Conservation (phyloP, 1,139 yeast species). For the Kluyveromyces sp. region DNA sequence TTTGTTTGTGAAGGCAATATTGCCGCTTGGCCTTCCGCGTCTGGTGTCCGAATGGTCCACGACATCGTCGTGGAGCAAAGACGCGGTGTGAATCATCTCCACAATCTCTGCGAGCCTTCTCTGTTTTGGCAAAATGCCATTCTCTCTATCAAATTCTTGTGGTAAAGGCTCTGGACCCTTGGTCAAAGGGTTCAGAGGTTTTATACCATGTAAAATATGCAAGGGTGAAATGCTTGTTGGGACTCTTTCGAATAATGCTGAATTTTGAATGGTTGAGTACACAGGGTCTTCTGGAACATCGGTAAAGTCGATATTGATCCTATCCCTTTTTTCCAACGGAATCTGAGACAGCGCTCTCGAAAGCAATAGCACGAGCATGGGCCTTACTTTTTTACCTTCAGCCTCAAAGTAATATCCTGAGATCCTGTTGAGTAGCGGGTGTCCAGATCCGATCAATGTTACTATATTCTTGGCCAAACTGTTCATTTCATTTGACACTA, state of each 20-base stretch:
- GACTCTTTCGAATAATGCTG: slow-evolving; percentile 26
- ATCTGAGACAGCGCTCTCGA: slow-evolving; percentile 76
- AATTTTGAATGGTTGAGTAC: slow-evolving; percentile 29
- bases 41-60: slow-evolving; percentile 89
- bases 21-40: slow-evolving; percentile 87
- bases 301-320: slow-evolving; percentile 51
- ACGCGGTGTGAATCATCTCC: slow-evolving; percentile 97
- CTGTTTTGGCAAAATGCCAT: slow-evolving; percentile 85
- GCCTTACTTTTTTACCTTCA: slow-evolving; percentile 93
- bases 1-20: slow-evolving; percentile 88
- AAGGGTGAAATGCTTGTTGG: slow-evolving; percentile 63
- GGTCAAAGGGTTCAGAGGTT: slow-evolving; percentile 82
- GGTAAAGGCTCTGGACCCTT: slow-evolving; percentile 74
- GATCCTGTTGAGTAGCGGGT: slow-evolving; percentile 84
- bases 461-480: slow-evolving; percentile 83
- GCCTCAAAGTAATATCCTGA: slow-evolving; percentile 91
- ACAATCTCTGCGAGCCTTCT: slow-evolving; percentile 93
- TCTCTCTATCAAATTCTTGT: slow-evolving; percentile 44
- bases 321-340: slow-evolving; percentile 60
- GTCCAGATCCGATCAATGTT: slow-evolving; percentile 80
- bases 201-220: slow-evolving; percentile 77
- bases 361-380: slow-evolving; percentile 74
- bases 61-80: slow-evolving; percentile 94
- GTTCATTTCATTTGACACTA: slow-evolving; percentile 95
- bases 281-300: slow-evolving; percentile 63